phyloP scores from a whole-genome alignment of 345 rosid species.

The Corymbia maculata region DNA sequence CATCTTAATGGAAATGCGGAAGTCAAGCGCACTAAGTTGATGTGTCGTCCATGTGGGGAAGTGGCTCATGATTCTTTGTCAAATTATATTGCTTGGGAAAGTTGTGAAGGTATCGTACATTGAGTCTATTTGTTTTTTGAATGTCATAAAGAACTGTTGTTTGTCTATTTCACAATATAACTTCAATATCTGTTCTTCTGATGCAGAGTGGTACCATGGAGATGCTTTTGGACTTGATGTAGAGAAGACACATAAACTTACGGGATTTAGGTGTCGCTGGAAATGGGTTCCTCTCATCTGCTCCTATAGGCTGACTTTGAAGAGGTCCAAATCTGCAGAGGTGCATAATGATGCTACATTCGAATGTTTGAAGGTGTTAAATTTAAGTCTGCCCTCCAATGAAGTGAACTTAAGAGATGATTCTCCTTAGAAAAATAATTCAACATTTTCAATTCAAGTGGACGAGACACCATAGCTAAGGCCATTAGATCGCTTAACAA shows the following conservation, averaged over 20 bases:
- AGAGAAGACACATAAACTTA: slow-evolving; percentile 40
- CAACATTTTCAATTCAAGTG: rapidly evolving
- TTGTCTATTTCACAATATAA: neutral
- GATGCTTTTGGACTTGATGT: slow-evolving; percentile 65
- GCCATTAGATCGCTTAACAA: neutral
- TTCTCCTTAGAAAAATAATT: neutral
- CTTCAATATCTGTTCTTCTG: neutral
- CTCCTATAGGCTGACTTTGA: neutral
- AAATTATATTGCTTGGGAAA: slow-evolving; percentile 55
- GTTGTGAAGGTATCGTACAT: slow-evolving; percentile 46
- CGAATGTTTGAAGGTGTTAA: neutral
- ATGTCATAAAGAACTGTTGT: neutral
- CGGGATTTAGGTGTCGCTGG: slow-evolving; percentile 78
- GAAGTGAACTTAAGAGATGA: neutral
- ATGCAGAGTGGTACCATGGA: slow-evolving; percentile 86
- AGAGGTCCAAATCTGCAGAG: neutral
- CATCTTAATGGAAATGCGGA: too few species aligned
- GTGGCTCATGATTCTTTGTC: slow-evolving; percentile 22
- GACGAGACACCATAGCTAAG: rapidly evolving
- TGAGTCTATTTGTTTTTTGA: neutral
- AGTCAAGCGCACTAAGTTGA: slow-evolving; percentile 22
- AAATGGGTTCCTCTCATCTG: slow-evolving; percentile 37
- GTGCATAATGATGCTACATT: rapidly evolving
- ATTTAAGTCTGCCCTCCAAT: neutral
- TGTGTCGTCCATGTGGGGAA: slow-evolving; percentile 62